phyloP scores from a whole-genome alignment of 768 basidiomycete species.

The Suillus discolor region DNA sequence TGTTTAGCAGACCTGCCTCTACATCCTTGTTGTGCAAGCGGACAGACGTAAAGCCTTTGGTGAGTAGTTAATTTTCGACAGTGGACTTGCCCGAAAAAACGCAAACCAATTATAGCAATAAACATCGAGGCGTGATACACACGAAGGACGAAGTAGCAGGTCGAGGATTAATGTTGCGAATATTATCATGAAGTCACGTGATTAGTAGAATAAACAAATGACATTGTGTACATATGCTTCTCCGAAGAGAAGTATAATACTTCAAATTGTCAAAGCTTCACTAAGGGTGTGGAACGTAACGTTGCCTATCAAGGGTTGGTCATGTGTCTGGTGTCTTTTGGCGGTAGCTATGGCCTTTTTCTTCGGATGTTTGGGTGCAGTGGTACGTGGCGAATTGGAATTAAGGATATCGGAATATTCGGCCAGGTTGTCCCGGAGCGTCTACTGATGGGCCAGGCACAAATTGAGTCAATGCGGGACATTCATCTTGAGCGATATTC shows the following conservation, averaged over 20 bases:
- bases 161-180: too few relatives aligned
- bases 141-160: not conserved
- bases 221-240: too few relatives aligned
- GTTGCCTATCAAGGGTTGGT: not conserved
- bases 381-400: conserved; percentile 54
- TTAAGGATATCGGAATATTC: conserved; percentile 31
- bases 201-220: not conserved
- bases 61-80: conserved; percentile 60
- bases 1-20: conserved; percentile 18
- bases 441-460: too few relatives aligned
- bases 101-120: conserved; percentile 67
- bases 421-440: conserved; percentile 16
- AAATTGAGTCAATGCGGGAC: conserved; percentile 41
- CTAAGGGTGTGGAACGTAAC: not conserved
- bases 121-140: conserved; percentile 48
- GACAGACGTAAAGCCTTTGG: conserved; percentile 59
- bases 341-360: conserved; percentile 53
- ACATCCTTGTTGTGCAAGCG: conserved; percentile 32
- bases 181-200: not conserved
- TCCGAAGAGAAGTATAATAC: too few relatives aligned
- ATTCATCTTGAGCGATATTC: conserved; percentile 10
- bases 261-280: not conserved
- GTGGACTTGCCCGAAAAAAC: conserved; percentile 61
- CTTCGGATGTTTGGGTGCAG: conserved; percentile 73
- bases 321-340: conserved; percentile 29